These are phyloP conservation scores for Inosperma sp. DNA, from an alignment of 768 basidiomycete genomes.

Conservation along the genomic window DNA sequence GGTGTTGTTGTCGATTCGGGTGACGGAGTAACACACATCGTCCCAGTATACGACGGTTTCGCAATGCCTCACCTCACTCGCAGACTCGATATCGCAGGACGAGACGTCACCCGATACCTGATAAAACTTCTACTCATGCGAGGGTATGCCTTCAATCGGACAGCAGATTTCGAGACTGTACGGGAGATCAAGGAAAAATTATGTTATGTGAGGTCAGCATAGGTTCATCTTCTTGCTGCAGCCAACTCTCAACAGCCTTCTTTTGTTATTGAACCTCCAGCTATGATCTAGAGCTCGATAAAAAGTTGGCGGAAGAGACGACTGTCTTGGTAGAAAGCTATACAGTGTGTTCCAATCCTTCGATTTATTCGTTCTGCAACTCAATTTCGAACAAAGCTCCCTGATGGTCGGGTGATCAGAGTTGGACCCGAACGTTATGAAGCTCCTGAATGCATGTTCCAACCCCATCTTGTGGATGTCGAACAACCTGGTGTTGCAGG, in stretches of 20 bases:
- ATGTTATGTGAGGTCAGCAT: conserved; percentile 86
- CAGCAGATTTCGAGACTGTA: conserved; percentile 99
- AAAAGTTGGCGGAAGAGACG: conserved; percentile 90
- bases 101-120: conserved; percentile 96
- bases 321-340: conserved; percentile 95
- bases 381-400: conserved; percentile 51
- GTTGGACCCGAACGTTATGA: conserved; percentile 98
- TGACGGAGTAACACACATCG: conserved; percentile 98
- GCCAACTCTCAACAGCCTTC: not conserved
- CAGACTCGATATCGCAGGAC: conserved; percentile 94
- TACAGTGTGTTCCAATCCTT: conserved; percentile 52
- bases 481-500: conserved; percentile 97
- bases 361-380: not conserved
- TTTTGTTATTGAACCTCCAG: conserved; percentile 35
- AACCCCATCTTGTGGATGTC: conserved; percentile 94
- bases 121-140: conserved; percentile 99
- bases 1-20: conserved; percentile 99
- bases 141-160: conserved; percentile 99
- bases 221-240: not conserved
- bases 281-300: conserved; percentile 96
- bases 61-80: conserved; percentile 92
- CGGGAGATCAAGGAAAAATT: conserved; percentile 98
- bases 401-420: conserved; percentile 94
- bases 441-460: conserved; percentile 99
- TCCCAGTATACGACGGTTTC: conserved; percentile 97